These are phyloP conservation scores for Pichia phayaonensis DNA, from an alignment of 805 yeast species.

Conservation along the genomic window DNA sequence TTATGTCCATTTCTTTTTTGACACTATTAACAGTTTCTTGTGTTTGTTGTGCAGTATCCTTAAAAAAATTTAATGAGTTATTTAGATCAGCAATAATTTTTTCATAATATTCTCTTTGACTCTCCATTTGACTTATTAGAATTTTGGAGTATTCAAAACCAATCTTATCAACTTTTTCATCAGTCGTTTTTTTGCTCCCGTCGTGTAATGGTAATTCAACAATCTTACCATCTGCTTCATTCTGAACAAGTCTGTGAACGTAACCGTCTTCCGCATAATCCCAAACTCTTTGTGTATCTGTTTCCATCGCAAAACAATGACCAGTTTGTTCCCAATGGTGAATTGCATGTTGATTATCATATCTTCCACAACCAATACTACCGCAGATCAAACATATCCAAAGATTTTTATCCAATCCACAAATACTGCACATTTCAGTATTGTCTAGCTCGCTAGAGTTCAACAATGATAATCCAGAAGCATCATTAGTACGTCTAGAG, in stretches of 20 bases:
- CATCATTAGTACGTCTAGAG: not conserved
- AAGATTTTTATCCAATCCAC: constrained; percentile 53
- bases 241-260: constrained; percentile 79
- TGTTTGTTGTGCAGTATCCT: constrained; percentile 1
- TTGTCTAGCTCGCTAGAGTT: constrained; percentile 17
- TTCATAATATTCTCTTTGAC: constrained; percentile 81
- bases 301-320: constrained; percentile 90
- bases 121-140: constrained; percentile 70
- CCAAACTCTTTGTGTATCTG: constrained; percentile 82
- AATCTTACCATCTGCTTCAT: constrained; percentile 81
- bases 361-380: constrained; percentile 85
- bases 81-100: constrained; percentile 32
- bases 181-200: constrained; percentile 18
- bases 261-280: constrained; percentile 88
- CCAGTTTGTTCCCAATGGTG: constrained; percentile 70
- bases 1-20: not conserved
- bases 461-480: not conserved
- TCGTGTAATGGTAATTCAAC: constrained; percentile 57
- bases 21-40: not conserved
- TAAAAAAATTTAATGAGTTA: constrained; percentile 9
- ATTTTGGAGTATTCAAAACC: constrained; percentile 77
- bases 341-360: constrained; percentile 78
- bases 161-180: constrained; percentile 44
- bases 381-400: constrained; percentile 94
- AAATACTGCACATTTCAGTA: constrained; percentile 42